Percentiles rank a stretch among this genome's conserved stretches.
Evolutionary conservation across 345 rosid species (phyloP).

Genomic region (Excoecaria cochinchinensis): DNA sequence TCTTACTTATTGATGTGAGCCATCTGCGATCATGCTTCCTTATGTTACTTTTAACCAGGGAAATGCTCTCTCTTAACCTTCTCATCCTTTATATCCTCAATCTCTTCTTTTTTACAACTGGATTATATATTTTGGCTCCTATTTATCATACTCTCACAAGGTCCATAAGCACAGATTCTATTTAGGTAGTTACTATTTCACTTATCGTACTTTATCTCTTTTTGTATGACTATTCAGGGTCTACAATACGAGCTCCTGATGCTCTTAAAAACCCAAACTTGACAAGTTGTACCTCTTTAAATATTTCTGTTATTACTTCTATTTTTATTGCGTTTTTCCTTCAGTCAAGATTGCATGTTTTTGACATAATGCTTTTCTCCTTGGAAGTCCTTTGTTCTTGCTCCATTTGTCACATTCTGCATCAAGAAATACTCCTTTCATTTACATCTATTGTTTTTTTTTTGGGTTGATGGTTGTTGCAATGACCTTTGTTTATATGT

Average conservation of each 20-base stretch:
- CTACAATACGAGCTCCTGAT: conserved; percentile 64
- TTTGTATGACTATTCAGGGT: conserved; percentile 82
- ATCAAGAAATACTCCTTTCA: conserved; percentile 62
- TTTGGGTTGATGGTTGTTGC: conserved; percentile 56
- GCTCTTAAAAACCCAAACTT: conserved; percentile 61
- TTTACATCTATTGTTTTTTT: conserved; percentile 65
- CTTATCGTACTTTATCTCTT: conserved; percentile 83
- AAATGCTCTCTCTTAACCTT: conserved; percentile 67
- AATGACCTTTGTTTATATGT: conserved; percentile 42
- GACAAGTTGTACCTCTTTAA: conserved; percentile 72
- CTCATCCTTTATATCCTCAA: conserved; percentile 66
- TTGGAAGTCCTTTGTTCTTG: conserved; percentile 75
- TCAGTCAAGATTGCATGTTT: conserved; percentile 77
- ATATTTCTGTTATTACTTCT: conserved; percentile 81
- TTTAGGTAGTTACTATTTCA: conserved; percentile 65
- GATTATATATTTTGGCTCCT: conserved; percentile 74
- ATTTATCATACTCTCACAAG: conserved; percentile 82
- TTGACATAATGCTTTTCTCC: conserved; percentile 82
- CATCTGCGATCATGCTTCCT: conserved; percentile 70
- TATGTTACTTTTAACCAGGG: conserved; percentile 64
- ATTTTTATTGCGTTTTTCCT: conserved; percentile 78
- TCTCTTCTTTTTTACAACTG: conserved; percentile 64
- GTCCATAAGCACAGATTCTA: conserved; percentile 89
- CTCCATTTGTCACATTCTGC: conserved; percentile 75
- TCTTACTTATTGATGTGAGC: conserved; percentile 62